Evolutionary conservation across 345 rosid species (phyloP).

Genomic region (Erysimum cheiranthoides): DNA sequence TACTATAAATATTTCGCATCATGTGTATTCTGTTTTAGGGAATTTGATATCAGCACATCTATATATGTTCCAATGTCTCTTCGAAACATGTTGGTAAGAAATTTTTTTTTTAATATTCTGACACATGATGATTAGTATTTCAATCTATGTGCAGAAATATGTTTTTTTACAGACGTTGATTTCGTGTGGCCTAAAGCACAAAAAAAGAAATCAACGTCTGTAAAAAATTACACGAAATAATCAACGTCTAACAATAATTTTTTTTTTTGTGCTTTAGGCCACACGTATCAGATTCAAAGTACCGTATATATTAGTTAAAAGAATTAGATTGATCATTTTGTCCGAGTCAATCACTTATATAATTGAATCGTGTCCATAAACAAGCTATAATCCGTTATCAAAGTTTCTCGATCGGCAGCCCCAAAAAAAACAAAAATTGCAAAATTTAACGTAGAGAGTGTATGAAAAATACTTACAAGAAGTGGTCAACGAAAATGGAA

Average conservation of each 20-base stretch:
- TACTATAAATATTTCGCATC: neutral
- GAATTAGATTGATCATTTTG: neutral
- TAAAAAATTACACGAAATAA: too few species aligned
- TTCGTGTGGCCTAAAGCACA: too few species aligned
- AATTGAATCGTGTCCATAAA: neutral
- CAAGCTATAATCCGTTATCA: neutral
- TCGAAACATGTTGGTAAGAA: neutral
- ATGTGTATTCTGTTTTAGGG: neutral
- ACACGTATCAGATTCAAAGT: neutral
- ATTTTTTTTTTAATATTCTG: neutral
- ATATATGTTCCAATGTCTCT: neutral
- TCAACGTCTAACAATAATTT: too few species aligned
- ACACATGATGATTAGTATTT: neutral
- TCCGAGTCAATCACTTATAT: neutral
- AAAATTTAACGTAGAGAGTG: neutral
- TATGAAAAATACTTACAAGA: constrained; percentile 35
- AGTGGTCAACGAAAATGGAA: constrained; percentile 43
- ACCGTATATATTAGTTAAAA: neutral
- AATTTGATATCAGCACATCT: neutral
- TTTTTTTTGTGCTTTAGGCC: too few species aligned
- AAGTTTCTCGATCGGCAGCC: neutral
- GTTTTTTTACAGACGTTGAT: neutral
- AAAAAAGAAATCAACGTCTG: too few species aligned
- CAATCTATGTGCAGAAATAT: neutral
- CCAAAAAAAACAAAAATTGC: neutral